Evolutionary conservation across 768 basidiomycete genomes (phyloP), one percentile per base, ranked within the genome.

Genomic region (Pisolithus orientalis): DNA sequence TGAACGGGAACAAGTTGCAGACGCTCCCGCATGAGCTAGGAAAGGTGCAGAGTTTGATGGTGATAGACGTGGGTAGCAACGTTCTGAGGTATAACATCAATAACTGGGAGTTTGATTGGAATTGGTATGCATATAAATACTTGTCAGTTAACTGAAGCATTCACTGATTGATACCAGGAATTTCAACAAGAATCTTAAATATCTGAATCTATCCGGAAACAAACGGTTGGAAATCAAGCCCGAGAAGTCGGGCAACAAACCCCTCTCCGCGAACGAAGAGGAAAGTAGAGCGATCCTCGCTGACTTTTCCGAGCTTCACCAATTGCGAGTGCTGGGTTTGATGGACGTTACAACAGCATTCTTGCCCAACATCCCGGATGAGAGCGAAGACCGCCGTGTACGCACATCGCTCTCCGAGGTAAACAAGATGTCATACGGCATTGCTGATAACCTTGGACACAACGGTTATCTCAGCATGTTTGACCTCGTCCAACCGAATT

Each of bases 41-140:
- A 38, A 90, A 91, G 64, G 80, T 96, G 53, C 78, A 80, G 63
- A 84, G 78, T 44, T 72, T 99, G 62, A 80, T 77, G 49, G 81
- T 88, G 31, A 75, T 99, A 59, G 96, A 99, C 63, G 94, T 90
- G 5, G 94, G 96, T 6, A 94, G 87, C 66, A 99, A 99, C 66
- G 69, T 83, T 49, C 74, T 99, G 69, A 91, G 89, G 78, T 98
- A 98, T 70, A 99, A 98, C 65, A 93, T 96, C 59, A 89, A 91
- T 59, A 99, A 99, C 62, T 94, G 87, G 87, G 91, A 95, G 66
- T 98, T 94, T 67, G 96, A 99, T 70, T 98, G 94, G 94, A 98
- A 99, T 66, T 97, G 96, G 95, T 95, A 57, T 46, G 82, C 37
- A 16, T 25, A 47, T 37, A 4, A 6, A 28, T 32, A 21, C n/a